Evolutionary conservation across 768 basidiomycete species (phyloP).

Genomic region (Hygrocybe coccinea): DNA sequence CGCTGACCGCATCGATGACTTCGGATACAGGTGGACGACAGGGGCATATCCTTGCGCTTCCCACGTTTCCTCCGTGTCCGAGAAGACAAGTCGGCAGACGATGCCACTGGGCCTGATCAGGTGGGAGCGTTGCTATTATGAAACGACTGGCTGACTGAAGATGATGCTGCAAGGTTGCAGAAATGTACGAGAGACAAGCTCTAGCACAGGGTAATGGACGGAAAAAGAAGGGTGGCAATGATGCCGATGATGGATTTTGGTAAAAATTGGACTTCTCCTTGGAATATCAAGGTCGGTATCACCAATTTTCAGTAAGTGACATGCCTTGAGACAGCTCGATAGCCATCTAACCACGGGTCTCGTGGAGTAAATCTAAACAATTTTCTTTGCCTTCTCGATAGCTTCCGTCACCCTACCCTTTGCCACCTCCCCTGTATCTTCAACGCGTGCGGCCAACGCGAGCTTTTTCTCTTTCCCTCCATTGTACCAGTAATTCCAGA

Average conservation of each 20-base stretch:
- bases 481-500: slow-evolving; percentile 84
- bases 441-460: slow-evolving; percentile 34
- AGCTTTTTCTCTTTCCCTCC: slow-evolving; percentile 80
- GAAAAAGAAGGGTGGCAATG: slow-evolving; percentile 58
- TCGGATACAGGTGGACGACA: slow-evolving; percentile 61
- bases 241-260: slow-evolving; percentile 78
- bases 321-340: no score
- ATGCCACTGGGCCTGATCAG: slow-evolving; percentile 91
- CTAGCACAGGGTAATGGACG: slow-evolving; percentile 70
- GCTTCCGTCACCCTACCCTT: slow-evolving; percentile 24
- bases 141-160: neutral
- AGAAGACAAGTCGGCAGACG: slow-evolving; percentile 90
- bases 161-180: slow-evolving; percentile 60
- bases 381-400: no score
- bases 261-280: slow-evolving; percentile 25
- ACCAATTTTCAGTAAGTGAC: no score
- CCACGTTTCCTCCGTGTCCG: slow-evolving; percentile 89
- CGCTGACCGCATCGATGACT: slow-evolving; percentile 7
- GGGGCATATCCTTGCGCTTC: slow-evolving; percentile 94
- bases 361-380: neutral
- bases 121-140: slow-evolving; percentile 36
- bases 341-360: neutral
- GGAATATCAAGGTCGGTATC: no score
- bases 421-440: slow-evolving; percentile 46
- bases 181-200: slow-evolving; percentile 89